Evolutionary conservation across 2,329 filamentous ascomycete species (phyloP).

Genomic region (Penicillium decumbens): DNA sequence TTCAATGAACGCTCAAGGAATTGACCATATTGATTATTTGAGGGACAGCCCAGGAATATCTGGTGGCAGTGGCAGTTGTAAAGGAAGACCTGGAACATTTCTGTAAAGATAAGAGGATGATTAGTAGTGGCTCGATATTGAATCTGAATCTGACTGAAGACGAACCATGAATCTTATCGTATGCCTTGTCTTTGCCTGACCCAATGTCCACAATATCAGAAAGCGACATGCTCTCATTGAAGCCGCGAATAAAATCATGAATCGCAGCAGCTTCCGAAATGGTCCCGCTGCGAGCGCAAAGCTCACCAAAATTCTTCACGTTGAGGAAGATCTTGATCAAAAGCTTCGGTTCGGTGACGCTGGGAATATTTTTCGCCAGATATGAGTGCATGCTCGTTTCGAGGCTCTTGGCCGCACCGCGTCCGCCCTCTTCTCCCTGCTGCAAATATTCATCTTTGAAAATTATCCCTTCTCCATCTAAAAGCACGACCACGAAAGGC

Average conservation of each 20-base stretch:
- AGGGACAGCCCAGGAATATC: conserved; percentile 56
- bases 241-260: conserved; percentile 53
- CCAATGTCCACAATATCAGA: conserved; percentile 52
- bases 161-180: conserved; percentile 48
- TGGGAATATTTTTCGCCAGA: conserved; percentile 38
- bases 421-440: conserved; percentile 51
- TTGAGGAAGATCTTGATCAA: conserved; percentile 53
- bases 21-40: conserved; percentile 52
- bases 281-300: conserved; percentile 45
- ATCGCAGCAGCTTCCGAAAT: conserved; percentile 41
- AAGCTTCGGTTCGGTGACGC: conserved; percentile 46
- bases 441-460: conserved; percentile 50
- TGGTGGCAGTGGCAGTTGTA: conserved; percentile 58
- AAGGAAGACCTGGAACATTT: conserved; percentile 52
- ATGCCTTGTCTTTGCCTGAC: conserved; percentile 42
- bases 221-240: conserved; percentile 48
- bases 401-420: conserved; percentile 50
- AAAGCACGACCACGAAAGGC: conserved; percentile 51
- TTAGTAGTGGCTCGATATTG: conserved; percentile 20
- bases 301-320: conserved; percentile 48
- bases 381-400: conserved; percentile 43
- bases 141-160: conserved; percentile 2
- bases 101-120: conserved; percentile 30
- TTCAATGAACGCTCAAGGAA: conserved; percentile 49
- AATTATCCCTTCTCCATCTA: conserved; percentile 55